Evolutionary conservation across 176 grass and related monocot genomes (phyloP).

Genomic region (Oryza coarctata): DNA sequence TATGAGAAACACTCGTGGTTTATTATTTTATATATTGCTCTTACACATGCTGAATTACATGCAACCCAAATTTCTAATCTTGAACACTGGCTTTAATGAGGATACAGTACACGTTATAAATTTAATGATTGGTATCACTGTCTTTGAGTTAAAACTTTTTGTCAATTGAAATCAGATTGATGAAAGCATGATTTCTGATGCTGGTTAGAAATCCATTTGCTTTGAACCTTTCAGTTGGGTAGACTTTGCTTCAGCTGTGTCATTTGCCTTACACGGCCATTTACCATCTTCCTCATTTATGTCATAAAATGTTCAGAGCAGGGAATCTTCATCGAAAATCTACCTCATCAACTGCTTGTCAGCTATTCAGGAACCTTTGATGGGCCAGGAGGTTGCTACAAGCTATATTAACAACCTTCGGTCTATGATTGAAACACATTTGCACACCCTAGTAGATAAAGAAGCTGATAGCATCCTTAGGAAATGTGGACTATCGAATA

Average conservation of each 20-base stretch:
- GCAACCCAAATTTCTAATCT: neutral
- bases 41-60: neutral
- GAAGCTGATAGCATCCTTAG: slow-evolving; percentile 72
- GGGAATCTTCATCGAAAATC: slow-evolving; percentile 73
- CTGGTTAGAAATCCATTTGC: neutral
- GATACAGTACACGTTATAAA: neutral
- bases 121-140: neutral
- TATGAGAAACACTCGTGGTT: neutral
- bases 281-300: slow-evolving; percentile 26
- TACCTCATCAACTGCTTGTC: slow-evolving; percentile 98
- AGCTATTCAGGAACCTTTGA: slow-evolving; percentile 84
- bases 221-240: slow-evolving; percentile 12
- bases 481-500: slow-evolving; percentile 66
- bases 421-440: slow-evolving; percentile 64
- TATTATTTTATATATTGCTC: neutral
- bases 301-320: slow-evolving; percentile 50
- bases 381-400: slow-evolving; percentile 64
- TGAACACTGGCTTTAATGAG: neutral
- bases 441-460: slow-evolving; percentile 61
- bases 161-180: neutral
- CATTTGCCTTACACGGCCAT: slow-evolving; percentile 15
- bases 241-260: neutral
- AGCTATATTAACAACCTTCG: slow-evolving; percentile 63
- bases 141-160: slow-evolving; percentile 16
- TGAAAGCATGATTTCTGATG: neutral